These are phyloP conservation scores for Naganishia randhawae DNA, from an alignment of 768 basidiomycete species.

Conservation along the genomic window DNA sequence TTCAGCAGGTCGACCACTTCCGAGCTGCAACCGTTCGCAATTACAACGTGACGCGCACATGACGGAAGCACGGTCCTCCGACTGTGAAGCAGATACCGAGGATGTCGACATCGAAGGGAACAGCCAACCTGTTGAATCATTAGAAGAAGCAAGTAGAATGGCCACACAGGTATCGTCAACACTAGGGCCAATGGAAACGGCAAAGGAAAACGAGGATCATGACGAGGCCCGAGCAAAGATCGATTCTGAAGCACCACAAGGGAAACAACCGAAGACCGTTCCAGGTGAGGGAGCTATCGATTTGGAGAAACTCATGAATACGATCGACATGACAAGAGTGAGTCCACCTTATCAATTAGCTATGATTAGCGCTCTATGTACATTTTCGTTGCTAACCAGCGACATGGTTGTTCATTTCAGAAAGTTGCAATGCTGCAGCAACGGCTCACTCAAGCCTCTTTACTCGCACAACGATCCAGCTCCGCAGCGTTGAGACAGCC, in stretches of 20 bases:
- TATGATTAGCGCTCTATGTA: neutral
- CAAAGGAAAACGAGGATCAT: too few relatives aligned
- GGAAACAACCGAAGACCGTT: neutral
- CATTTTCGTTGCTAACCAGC: neutral
- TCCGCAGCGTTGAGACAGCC: neutral
- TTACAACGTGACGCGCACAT: neutral
- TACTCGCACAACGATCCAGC: neutral
- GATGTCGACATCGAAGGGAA: neutral
- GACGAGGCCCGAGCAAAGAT: neutral
- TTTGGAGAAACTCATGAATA: conserved; percentile 22
- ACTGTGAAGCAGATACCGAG: conserved; percentile 9
- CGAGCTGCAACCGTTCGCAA: neutral
- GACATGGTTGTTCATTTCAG: neutral
- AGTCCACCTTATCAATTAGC: neutral
- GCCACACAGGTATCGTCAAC: neutral
- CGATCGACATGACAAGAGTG: conserved; percentile 25
- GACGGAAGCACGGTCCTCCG: conserved; percentile 3
- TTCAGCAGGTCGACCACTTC: neutral
- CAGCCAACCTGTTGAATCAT: neutral
- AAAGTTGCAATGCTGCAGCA: conserved; percentile 21
- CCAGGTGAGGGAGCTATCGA: conserved; percentile 7
- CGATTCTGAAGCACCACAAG: neutral
- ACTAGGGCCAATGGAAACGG: neutral
- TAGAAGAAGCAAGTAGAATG: neutral
- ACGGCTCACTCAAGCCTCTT: conserved; percentile 2